phyloP scores from a whole-genome alignment of 2,329 filamentous ascomycete species.

The Penicillium sp. region DNA sequence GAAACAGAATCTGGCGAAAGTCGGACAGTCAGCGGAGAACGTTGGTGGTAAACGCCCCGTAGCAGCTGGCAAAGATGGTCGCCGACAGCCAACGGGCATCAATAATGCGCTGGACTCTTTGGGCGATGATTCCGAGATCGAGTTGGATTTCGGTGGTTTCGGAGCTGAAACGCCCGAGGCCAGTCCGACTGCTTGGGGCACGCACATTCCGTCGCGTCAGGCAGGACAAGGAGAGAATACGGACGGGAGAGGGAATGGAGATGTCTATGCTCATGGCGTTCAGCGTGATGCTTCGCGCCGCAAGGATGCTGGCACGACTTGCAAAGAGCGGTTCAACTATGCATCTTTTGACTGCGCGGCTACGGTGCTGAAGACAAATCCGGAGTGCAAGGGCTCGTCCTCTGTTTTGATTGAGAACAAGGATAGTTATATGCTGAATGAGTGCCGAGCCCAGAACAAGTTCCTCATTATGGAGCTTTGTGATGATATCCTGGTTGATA shows the following conservation, averaged over 20 bases:
- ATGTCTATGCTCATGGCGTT: constrained; percentile 45
- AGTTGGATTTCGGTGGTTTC: constrained; percentile 69
- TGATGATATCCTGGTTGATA: constrained; percentile 84
- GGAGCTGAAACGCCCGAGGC: constrained; percentile 47
- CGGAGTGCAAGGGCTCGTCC: constrained; percentile 82
- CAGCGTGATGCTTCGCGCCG: constrained; percentile 65
- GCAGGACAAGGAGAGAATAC: constrained; percentile 12
- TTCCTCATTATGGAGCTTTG: constrained; percentile 94
- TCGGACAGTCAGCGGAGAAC: constrained; percentile 74
- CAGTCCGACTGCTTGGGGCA: constrained; percentile 34
- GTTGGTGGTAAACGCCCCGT: constrained; percentile 59
- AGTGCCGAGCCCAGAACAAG: constrained; percentile 84
- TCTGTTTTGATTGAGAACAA: constrained; percentile 94
- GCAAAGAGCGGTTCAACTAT: constrained; percentile 97
- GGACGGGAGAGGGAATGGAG: constrained; percentile 16
- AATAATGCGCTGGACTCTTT: constrained; percentile 74
- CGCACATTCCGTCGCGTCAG: constrained; percentile 29
- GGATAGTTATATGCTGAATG: constrained; percentile 96
- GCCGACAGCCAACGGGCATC: constrained; percentile 52
- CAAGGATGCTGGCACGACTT: constrained; percentile 94
- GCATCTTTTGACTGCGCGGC: constrained; percentile 96
- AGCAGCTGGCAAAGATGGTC: constrained; percentile 52
- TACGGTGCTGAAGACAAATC: constrained; percentile 86
- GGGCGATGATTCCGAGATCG: constrained; percentile 87
- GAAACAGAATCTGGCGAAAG: constrained; percentile 83